Conservation (phyloP, 495 filamentous ascomycete species). For the Penicillium argentinense region DNA sequence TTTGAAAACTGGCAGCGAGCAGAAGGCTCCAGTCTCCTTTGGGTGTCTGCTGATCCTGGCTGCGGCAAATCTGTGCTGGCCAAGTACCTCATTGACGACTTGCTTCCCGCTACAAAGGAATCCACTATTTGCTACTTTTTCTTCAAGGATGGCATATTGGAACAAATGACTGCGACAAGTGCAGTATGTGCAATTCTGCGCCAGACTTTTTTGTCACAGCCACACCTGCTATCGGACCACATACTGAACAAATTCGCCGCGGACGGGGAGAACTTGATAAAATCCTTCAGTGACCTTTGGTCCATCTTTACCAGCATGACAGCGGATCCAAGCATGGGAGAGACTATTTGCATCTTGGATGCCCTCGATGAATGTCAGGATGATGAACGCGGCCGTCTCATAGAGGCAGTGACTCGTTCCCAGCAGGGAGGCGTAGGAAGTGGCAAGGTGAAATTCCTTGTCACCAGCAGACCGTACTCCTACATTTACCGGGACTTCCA, state of each 20-base stretch:
- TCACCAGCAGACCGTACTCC: slow-evolving; percentile 49
- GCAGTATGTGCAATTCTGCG: slow-evolving; percentile 48
- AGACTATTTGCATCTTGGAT: slow-evolving; percentile 52
- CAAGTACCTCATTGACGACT: slow-evolving; percentile 42
- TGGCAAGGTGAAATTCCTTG: slow-evolving; percentile 40
- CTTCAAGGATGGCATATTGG: slow-evolving; percentile 53
- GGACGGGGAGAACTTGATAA: slow-evolving; percentile 23
- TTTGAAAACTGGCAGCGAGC: not conserved
- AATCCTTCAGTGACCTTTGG: slow-evolving; percentile 41
- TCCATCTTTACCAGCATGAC: slow-evolving; percentile 29
- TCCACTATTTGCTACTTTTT: slow-evolving; percentile 51
- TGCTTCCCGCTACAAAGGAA: not conserved
- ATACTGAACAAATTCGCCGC: slow-evolving; percentile 24
- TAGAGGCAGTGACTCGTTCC: slow-evolving; percentile 6
- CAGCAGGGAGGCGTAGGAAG: not conserved
- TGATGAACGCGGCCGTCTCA: slow-evolving; percentile 11
- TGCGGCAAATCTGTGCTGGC: slow-evolving; percentile 57
- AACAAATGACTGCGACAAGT: slow-evolving; percentile 36
- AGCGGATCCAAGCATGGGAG: slow-evolving; percentile 31
- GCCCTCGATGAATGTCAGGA: slow-evolving; percentile 42
- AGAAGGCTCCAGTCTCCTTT: slow-evolving; percentile 27
- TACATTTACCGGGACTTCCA: slow-evolving; percentile 36
- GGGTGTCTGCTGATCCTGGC: slow-evolving; percentile 55
- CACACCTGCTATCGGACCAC: slow-evolving; percentile 26
- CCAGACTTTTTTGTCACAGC: slow-evolving; percentile 40